phyloP scores from a whole-genome alignment of 495 filamentous ascomycete genomes.

The Entonaema liquescens region DNA sequence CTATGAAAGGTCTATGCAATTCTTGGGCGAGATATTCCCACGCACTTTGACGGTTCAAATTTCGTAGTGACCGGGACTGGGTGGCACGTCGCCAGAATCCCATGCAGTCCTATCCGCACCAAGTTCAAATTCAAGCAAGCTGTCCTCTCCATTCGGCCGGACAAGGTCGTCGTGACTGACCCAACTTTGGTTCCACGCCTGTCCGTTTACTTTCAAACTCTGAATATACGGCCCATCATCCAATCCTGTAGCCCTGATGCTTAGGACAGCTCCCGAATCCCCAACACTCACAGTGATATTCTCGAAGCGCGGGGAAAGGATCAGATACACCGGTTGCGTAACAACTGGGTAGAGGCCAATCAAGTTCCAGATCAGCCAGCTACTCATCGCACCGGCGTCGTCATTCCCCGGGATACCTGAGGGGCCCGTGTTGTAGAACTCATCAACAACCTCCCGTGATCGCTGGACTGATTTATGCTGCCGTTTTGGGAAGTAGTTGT shows the following conservation, averaged over 20 bases:
- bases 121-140: conserved; percentile 64
- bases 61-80: conserved; percentile 47
- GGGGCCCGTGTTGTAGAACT: conserved; percentile 58
- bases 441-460: conserved; percentile 60
- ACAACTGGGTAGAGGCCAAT: conserved; percentile 71
- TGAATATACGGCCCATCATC: conserved; percentile 63
- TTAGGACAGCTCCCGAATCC: conserved; percentile 59
- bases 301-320: conserved; percentile 66
- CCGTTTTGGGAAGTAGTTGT: conserved; percentile 66
- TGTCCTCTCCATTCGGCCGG: conserved; percentile 58
- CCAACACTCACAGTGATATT: conserved; percentile 63
- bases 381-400: conserved; percentile 72
- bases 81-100: conserved; percentile 66
- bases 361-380: conserved; percentile 72
- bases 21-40: background rate
- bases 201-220: conserved; percentile 55
- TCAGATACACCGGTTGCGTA: conserved; percentile 67
- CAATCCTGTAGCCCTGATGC: conserved; percentile 51
- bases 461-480: conserved; percentile 67
- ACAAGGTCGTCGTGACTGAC: conserved; percentile 69
- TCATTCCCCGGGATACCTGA: conserved; percentile 71
- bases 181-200: conserved; percentile 64
- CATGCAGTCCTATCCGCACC: conserved; percentile 59
- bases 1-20: no score
- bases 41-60: conserved; percentile 5